Conservation (phyloP, 73 alveolate genomes). For the Chromera velia region DNA sequence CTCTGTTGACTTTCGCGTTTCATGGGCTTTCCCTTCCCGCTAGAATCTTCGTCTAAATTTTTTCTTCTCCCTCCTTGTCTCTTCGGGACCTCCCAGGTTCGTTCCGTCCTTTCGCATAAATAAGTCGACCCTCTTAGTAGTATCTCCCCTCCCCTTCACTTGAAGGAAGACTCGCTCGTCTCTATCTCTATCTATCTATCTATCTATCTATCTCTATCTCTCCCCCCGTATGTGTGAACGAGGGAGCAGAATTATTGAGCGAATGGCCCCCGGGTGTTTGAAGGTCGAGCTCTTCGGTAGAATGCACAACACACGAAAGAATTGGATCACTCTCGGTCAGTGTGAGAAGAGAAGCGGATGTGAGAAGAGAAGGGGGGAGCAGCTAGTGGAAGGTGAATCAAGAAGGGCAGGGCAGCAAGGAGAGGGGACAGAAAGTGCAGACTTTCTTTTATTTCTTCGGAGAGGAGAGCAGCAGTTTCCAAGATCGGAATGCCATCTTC, state of each 20-base stretch:
- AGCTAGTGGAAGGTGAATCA: neutral
- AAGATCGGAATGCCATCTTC: too few species aligned
- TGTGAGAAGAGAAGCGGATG: neutral
- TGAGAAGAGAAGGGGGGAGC: neutral
- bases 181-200: too few species aligned
- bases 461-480: neutral
- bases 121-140: neutral
- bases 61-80: neutral
- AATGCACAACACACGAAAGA: neutral
- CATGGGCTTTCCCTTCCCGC: neutral
- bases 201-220: too few species aligned
- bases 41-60: neutral
- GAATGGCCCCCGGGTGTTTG: conserved; percentile 32
- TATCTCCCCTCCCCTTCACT: neutral
- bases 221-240: neutral
- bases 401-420: neutral
- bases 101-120: neutral
- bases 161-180: too few species aligned
- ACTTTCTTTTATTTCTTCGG: neutral
- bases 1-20: too few species aligned
- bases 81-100: neutral
- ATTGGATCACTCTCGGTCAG: neutral
- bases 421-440: neutral
- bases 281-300: conserved; percentile 34
- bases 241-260: conserved; percentile 2